Evolutionary conservation across 345 rosid genomes (phyloP), one percentile per base, ranked within the genome.

Genomic region (Eutrema japonicum): DNA sequence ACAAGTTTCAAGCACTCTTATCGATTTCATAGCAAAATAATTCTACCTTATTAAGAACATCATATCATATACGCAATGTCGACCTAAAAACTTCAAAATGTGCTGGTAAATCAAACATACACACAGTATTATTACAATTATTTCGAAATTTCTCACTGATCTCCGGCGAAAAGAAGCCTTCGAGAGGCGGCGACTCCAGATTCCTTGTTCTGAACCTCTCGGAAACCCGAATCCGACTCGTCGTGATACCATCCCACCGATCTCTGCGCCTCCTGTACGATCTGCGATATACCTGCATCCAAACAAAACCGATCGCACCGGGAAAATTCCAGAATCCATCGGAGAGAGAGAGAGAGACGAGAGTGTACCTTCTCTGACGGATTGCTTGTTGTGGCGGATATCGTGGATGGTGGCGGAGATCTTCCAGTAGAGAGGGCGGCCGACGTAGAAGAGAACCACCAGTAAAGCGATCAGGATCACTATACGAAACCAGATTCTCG

Each of bases 361-460:
- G 27, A 16, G 7, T 7, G 33, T 41, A 77, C 94, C 92, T 88
- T 87, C 88, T 78, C 86, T 79, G 70, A 92, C 94, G 81, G 96
- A 83, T 71, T 86, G 88, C 13, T 88, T 92, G 82, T 90, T 85
- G 59, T 87, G 83, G 76, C 91, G 92, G 84, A 92, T 85, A 71
- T 92, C 96, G 75, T 89, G 96, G 61, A 89, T 66, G 37, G 98
- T 92, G 71, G 95, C 98, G 26, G 98, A 87, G 85, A 92, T 85
- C 77, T 92, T 89, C 94, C 97, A 92, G 82, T 92, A 89, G 53
- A 92, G 90, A 52, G 97, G 97, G 9, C 95, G 92, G 10, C 92
- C 92, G 7, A 79, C 80, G 80, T 89, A 90, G 83, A 88, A 88
- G 60, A 92, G 72, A 29, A 82, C 59, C 37, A 82, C 73, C 38